phyloP scores from a whole-genome alignment of 345 rosid genomes.

The Salix koriyanagi region DNA sequence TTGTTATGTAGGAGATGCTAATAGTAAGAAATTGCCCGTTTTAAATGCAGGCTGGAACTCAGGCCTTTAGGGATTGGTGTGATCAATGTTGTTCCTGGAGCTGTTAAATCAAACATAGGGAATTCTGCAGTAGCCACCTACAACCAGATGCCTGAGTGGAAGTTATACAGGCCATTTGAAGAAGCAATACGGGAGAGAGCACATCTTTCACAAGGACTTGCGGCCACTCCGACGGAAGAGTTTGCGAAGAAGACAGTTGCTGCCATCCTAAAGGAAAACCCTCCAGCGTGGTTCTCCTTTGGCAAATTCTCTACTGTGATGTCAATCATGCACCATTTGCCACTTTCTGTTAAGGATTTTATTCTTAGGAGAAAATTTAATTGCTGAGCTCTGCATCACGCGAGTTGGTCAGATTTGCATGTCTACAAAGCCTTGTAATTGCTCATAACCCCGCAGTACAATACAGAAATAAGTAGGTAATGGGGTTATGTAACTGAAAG shows the following conservation, averaged over 20 bases:
- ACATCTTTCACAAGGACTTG: slow-evolving; percentile 44
- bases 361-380: slow-evolving; percentile 32
- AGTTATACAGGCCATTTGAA: slow-evolving; percentile 67
- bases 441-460: no score
- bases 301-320: slow-evolving; percentile 56
- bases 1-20: not conserved
- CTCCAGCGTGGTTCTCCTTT: slow-evolving; percentile 73
- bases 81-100: slow-evolving; percentile 74
- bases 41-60: slow-evolving; percentile 65
- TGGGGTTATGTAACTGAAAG: no score
- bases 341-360: slow-evolving; percentile 56
- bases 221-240: slow-evolving; percentile 60
- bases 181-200: slow-evolving; percentile 54
- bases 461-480: no score
- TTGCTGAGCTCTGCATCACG: no score
- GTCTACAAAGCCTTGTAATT: no score
- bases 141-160: slow-evolving; percentile 71
- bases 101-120: slow-evolving; percentile 72
- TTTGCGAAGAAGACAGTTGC: slow-evolving; percentile 69
- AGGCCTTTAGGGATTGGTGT: slow-evolving; percentile 71
- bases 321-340: slow-evolving; percentile 62
- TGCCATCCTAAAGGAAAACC: slow-evolving; percentile 48
- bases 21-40: not conserved
- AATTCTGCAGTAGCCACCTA: slow-evolving; percentile 51
- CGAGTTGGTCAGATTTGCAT: no score